Evolutionary conservation across 345 rosid genomes (phyloP), one percentile per base, ranked within the genome.

Genomic region (Leavenworthia alabamica): DNA sequence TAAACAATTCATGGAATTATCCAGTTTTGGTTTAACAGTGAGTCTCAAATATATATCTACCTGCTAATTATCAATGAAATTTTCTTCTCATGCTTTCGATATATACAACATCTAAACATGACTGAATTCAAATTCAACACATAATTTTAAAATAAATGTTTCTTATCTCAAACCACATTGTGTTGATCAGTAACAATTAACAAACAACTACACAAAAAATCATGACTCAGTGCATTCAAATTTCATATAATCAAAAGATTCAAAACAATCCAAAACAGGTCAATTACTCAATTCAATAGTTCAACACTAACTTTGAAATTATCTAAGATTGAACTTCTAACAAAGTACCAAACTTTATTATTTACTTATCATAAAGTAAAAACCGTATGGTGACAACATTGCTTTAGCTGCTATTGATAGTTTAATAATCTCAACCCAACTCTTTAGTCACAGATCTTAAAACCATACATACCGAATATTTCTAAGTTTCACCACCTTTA

Each of bases 321-420:
- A 16, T 46, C 52, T 12, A 22, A 46, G 31, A 46, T 22, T 32
- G 58, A 22, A 28, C n/a, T 3, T 23, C 23, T 15, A 59, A 20
- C 22, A 20, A 20, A 67, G 37, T 55, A 42, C 20, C 11, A 20
- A 28, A 22, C 29, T 33, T 24, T 55, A 1, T 36, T 49, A 31
- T 40, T 43, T 13, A 33, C 10, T 44, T 44, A 36, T 37, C 50
- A 69, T 19, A 28, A 55, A 62, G 57, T 69, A 43, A 5, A 32
- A 33, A 13, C 1, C 35, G n/a, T 60, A 33, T 44, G 47, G 46
- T 19, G 66, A 23, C 24, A 32, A 9, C 7, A 61, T 53, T 13
- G 2, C 13, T 11, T 4, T 60, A 37, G 23, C 13, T 26, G 33
- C 7, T 57, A 32, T 24, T 19, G 17, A 42, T 9, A 66, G n/a